These are phyloP conservation scores for Termitomyces sp. DNA, from an alignment of 768 basidiomycete genomes.

Conservation along the genomic window DNA sequence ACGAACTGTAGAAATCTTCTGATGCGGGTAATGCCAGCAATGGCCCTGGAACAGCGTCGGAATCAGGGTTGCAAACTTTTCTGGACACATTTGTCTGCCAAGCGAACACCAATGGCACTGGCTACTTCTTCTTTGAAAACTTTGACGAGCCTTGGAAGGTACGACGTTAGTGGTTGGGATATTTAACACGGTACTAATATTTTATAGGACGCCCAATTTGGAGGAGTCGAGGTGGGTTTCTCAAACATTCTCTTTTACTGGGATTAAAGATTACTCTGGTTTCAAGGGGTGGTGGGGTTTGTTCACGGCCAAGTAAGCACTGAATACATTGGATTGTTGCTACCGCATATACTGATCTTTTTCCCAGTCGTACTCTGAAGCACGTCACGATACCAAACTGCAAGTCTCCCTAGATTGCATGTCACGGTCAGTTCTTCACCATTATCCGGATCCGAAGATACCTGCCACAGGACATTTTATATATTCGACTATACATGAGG, in stretches of 20 bases:
- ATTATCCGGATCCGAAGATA: not conserved
- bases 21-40: constrained; percentile 54
- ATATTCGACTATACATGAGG: not conserved
- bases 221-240: constrained; percentile 60
- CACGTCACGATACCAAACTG: constrained; percentile 65
- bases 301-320: constrained; percentile 36
- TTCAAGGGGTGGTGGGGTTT: constrained; percentile 43
- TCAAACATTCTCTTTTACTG: not conserved
- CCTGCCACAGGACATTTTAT: not conserved
- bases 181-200: not conserved
- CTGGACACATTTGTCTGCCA: constrained; percentile 84
- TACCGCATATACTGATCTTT: not conserved
- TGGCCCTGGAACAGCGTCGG: constrained; percentile 62
- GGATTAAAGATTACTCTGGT: not conserved
- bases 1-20: constrained; percentile 45
- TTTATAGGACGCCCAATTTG: constrained; percentile 51
- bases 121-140: constrained; percentile 88
- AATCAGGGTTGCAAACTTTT: constrained; percentile 61
- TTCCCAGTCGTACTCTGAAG: constrained; percentile 63
- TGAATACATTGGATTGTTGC: not conserved
- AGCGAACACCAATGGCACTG: constrained; percentile 75
- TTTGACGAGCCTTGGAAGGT: constrained; percentile 85
- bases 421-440: not conserved
- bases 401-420: constrained; percentile 25
- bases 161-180: constrained; percentile 14